phyloP scores from a whole-genome alignment of 345 rosid genomes.

The Gynandropsis gynandra region DNA sequence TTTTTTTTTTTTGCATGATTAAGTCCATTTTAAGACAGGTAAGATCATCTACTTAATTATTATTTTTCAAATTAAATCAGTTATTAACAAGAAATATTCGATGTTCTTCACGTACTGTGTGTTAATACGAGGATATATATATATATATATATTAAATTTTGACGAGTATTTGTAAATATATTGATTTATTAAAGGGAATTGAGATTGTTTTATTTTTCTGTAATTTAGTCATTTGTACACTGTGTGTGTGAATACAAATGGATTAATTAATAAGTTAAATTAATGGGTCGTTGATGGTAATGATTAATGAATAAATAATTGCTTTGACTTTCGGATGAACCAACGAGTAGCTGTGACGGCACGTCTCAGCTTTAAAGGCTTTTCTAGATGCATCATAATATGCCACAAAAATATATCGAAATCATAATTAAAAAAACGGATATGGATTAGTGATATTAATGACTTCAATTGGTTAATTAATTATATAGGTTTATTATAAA shows the following conservation, averaged over 20 bases:
- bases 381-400: conserved; percentile 17
- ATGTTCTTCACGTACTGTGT: too few relatives aligned
- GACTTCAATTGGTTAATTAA: too few relatives aligned
- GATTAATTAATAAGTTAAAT: background rate
- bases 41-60: conserved; percentile 12
- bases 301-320: conserved; percentile 25
- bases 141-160: background rate
- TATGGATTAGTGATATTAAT: too few relatives aligned
- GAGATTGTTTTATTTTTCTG: conserved; percentile 5
- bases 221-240: too few relatives aligned
- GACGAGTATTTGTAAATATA: conserved; percentile 13
- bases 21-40: conserved; percentile 5
- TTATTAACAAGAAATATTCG: background rate
- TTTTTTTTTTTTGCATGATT: conserved; percentile 3
- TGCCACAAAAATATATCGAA: too few relatives aligned
- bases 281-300: conserved; percentile 24
- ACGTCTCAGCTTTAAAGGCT: conserved; percentile 22
- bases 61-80: background rate
- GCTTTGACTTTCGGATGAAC: conserved; percentile 31
- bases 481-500: too few relatives aligned
- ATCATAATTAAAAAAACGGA: too few relatives aligned
- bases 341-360: conserved; percentile 33
- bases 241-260: conserved; percentile 14
- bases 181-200: conserved; percentile 16
- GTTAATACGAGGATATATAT: conserved; percentile 11